Conservation (phyloP, 208 protist genomes). For the Acanthamoeba lenticulata region DNA sequence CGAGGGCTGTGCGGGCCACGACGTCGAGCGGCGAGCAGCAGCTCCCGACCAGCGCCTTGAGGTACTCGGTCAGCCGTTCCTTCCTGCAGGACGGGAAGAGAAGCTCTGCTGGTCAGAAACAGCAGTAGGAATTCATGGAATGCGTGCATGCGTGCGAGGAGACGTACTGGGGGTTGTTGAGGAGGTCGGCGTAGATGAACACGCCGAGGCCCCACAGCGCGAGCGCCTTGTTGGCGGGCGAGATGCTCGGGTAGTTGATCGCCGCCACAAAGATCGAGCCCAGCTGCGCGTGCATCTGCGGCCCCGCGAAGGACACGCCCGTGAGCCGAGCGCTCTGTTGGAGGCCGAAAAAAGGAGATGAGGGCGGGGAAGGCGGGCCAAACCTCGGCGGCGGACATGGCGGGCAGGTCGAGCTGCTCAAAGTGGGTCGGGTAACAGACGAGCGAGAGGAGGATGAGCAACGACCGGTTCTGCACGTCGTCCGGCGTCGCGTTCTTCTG, state of each 20-base stretch:
- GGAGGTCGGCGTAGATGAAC: conserved; percentile 55
- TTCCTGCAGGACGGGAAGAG: background rate
- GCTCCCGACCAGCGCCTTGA: background rate
- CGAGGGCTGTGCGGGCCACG: conserved; percentile 47
- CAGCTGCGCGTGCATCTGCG: conserved; percentile 50
- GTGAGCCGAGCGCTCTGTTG: too few species aligned
- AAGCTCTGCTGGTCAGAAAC: background rate
- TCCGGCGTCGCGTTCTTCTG: conserved; percentile 63
- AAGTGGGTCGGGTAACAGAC: conserved; percentile 66
- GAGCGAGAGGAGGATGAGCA: conserved; percentile 47
- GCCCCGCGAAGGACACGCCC: too few species aligned
- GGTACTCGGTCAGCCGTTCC: conserved; percentile 14
- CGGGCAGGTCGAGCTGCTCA: background rate
- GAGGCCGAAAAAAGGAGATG: background rate
- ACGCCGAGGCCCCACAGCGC: conserved; percentile 59
- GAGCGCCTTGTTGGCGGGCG: conserved; percentile 60
- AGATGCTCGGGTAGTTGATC: conserved; percentile 36
- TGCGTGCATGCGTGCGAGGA: background rate
- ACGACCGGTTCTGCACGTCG: conserved; percentile 52
- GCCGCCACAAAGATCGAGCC: background rate
- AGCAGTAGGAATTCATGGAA: too few species aligned
- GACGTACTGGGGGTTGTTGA: background rate
- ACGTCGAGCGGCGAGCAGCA: conserved; percentile 21
- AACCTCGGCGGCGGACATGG: conserved; percentile 55
- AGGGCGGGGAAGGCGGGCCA: background rate